Percentiles rank a stretch among this genome's conserved stretches.
phyloP scores from a whole-genome alignment of 495 filamentous ascomycete species.

The Talaromyces wortmannii region DNA sequence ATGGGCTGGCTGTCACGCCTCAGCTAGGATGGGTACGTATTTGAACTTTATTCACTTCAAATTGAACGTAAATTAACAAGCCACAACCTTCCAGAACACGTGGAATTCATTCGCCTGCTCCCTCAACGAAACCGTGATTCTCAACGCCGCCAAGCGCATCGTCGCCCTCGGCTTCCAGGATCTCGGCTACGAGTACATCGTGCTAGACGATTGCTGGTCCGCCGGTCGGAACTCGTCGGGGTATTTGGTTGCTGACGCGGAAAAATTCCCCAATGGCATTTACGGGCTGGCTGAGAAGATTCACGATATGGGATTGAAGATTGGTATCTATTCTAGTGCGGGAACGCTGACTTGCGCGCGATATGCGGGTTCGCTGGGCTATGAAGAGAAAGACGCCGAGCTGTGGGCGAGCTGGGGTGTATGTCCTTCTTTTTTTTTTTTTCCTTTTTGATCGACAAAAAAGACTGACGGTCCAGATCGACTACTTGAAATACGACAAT shows the following conservation, averaged over 20 bases:
- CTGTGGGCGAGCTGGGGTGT: constrained; percentile 57
- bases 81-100: constrained; percentile 15
- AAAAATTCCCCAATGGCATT: constrained; percentile 42
- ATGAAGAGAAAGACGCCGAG: constrained; percentile 54
- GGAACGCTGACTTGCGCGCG: constrained; percentile 29
- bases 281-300: constrained; percentile 35
- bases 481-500: constrained; percentile 68
- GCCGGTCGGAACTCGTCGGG: constrained; percentile 30
- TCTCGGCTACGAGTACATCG: constrained; percentile 49
- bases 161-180: constrained; percentile 43
- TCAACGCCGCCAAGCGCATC: constrained; percentile 39
- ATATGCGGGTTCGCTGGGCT: constrained; percentile 26
- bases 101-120: constrained; percentile 52
- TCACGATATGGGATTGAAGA: constrained; percentile 36
- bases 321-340: constrained; percentile 46
- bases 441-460: constrained; percentile 5
- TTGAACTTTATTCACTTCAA: no score
- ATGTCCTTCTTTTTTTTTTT: neutral
- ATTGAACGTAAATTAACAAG: no score
- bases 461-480: neutral
- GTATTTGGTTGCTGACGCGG: constrained; percentile 28
- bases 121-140: constrained; percentile 40
- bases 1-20: constrained; percentile 33
- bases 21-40: constrained; percentile 28
- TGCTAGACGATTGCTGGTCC: constrained; percentile 47